These are phyloP conservation scores for Sarcodon sp. DNA, from an alignment of 768 basidiomycete species.

Conservation along the genomic window DNA sequence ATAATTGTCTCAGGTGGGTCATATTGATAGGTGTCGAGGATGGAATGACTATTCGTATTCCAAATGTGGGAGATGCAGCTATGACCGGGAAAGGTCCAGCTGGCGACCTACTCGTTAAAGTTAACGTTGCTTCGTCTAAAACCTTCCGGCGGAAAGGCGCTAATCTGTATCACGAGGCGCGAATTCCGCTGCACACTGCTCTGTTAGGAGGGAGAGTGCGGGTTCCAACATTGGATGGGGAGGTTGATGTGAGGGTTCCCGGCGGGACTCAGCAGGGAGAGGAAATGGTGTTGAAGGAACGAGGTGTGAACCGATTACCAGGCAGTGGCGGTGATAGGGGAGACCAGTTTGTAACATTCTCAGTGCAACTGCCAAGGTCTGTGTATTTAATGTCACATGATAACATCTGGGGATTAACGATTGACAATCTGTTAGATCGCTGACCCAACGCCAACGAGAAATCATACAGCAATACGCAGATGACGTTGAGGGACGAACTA, in stretches of 20 bases:
- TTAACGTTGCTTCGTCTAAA: conserved; percentile 75
- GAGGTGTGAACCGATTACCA: conserved; percentile 56
- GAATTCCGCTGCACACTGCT: conserved; percentile 84
- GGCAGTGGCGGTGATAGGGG: conserved; percentile 45
- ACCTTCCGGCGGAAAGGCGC: conserved; percentile 83
- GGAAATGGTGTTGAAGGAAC: conserved; percentile 87
- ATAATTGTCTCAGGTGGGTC: not conserved
- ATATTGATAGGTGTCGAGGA: conserved; percentile 76
- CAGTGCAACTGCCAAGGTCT: conserved; percentile 82
- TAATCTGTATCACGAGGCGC: conserved; percentile 82
- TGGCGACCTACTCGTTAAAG: conserved; percentile 81
- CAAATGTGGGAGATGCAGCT: conserved; percentile 75
- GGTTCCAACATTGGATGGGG: conserved; percentile 90
- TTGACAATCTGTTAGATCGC: conserved; percentile 36
- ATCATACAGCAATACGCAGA: conserved; percentile 85
- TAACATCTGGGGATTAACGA: conserved; percentile 1
- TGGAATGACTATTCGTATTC: conserved; percentile 81
- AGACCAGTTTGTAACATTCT: conserved; percentile 84
- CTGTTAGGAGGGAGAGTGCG: conserved; percentile 87
- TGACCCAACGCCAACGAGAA: conserved; percentile 75
- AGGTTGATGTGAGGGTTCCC: conserved; percentile 89
- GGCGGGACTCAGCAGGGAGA: conserved; percentile 93
- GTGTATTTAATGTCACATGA: conserved; percentile 13
- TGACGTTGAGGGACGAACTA: conserved; percentile 68
- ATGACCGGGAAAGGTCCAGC: conserved; percentile 61